A percentile compares a stretch with the other conserved stretches of the same genome.
phyloP scores from a whole-genome alignment of 192 early-diverging fungal species.

The Coemansia sp. region DNA sequence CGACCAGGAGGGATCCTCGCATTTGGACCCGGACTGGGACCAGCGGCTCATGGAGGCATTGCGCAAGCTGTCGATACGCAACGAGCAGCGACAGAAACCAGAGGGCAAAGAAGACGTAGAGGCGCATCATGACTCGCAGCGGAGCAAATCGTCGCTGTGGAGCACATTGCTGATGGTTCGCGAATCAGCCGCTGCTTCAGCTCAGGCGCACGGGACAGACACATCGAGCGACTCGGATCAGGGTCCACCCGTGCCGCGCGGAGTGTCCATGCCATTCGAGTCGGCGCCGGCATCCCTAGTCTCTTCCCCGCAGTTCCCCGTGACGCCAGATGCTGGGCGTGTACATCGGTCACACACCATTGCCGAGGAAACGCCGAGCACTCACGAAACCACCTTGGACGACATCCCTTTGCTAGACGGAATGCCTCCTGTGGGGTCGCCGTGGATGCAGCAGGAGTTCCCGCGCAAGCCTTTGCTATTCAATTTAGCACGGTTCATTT shows the following conservation, averaged over 20 bases:
- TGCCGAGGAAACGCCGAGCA: neutral
- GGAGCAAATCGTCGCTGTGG: constrained; percentile 27
- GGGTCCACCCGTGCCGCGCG: neutral
- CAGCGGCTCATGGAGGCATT: constrained; percentile 43
- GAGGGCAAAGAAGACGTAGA: neutral
- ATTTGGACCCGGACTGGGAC: constrained; percentile 40
- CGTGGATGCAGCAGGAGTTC: constrained; percentile 39
- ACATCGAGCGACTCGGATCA: constrained; percentile 11
- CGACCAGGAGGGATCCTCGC: constrained; percentile 44
- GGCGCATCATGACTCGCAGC: neutral
- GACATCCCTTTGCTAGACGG: constrained; percentile 55
- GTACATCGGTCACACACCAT: neutral
- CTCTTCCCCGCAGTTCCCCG: constrained; percentile 42
- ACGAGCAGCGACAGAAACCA: constrained; percentile 6
- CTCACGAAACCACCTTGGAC: neutral
- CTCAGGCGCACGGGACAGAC: constrained; percentile 8
- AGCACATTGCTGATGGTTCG: constrained; percentile 30
- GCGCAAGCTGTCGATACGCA: constrained; percentile 17
- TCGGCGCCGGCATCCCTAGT: constrained; percentile 49
- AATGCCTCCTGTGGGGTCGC: constrained; percentile 15
- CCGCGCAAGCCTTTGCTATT: constrained; percentile 60
- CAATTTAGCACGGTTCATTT: constrained; percentile 71
- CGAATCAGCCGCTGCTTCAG: constrained; percentile 21
- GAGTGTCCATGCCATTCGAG: constrained; percentile 27
- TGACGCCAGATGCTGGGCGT: constrained; percentile 13